Conservation (phyloP, 2,329 filamentous ascomycete genomes). For the Apiospora marii region DNA sequence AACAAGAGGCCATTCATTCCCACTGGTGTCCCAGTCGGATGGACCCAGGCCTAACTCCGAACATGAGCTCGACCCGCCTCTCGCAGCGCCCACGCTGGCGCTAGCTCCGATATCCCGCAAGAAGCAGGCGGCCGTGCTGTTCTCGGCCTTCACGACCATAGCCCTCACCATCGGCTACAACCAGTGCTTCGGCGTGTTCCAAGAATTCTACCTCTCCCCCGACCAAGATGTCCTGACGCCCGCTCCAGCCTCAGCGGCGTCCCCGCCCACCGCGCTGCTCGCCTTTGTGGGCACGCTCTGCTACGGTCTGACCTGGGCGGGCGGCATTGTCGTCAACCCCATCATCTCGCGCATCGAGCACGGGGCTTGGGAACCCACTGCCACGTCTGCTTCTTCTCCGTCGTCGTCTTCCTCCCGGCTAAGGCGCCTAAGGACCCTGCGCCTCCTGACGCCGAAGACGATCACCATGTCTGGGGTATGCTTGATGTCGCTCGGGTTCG, state of each 20-base stretch:
- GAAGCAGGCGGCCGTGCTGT: conserved; percentile 52
- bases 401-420: conserved; percentile 23
- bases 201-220: conserved; percentile 55
- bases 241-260: conserved; percentile 36
- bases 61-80: not conserved
- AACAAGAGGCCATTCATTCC: not conserved
- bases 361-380: conserved; percentile 35
- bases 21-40: not conserved
- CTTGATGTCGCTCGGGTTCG: conserved; percentile 51
- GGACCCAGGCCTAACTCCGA: not conserved
- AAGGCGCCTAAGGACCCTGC: conserved; percentile 36
- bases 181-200: conserved; percentile 58
- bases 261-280: conserved; percentile 50
- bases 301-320: conserved; percentile 57
- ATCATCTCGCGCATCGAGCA: conserved; percentile 52
- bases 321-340: conserved; percentile 57
- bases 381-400: not conserved
- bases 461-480: conserved; percentile 52
- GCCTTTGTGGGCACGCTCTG: conserved; percentile 58
- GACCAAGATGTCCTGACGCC: conserved; percentile 48
- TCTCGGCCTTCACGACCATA: conserved; percentile 53
- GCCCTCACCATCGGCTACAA: conserved; percentile 58
- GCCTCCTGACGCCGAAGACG: conserved; percentile 41
- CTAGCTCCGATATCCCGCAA: conserved; percentile 47
- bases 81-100: conserved; percentile 34